A percentile compares a stretch with the other conserved stretches of the same genome.
Evolutionary conservation across 2,329 filamentous ascomycete genomes (phyloP).

Genomic region (Botrytis fabae): DNA sequence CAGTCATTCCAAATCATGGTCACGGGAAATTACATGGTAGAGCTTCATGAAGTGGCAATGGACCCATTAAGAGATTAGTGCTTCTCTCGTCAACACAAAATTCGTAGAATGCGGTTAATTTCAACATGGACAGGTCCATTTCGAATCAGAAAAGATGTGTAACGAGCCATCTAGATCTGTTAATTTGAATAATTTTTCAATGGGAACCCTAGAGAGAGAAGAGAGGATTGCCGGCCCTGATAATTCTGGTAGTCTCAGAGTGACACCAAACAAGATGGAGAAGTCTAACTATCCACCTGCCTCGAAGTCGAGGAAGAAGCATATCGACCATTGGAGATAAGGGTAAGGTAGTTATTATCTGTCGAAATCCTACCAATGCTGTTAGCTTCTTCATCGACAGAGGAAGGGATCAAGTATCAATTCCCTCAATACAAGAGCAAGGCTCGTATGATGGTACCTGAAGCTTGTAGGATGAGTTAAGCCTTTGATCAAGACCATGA

Average conservation of each 20-base stretch:
- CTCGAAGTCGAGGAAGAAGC: not conserved
- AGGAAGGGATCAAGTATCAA: not conserved
- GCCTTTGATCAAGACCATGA: not conserved
- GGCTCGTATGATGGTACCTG: not conserved
- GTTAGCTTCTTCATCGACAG: rapidly evolving
- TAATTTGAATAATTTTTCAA: not conserved
- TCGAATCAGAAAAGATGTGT: not conserved
- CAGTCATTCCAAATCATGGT: not conserved
- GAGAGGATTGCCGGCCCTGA: too few species aligned
- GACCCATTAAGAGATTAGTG: too few species aligned
- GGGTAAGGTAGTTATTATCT: not conserved
- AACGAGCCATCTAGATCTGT: not conserved
- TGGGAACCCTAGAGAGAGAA: not conserved
- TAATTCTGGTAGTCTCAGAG: not conserved
- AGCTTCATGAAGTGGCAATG: too few species aligned
- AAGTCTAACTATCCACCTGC: not conserved
- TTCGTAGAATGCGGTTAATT: not conserved
- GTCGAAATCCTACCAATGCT: not conserved
- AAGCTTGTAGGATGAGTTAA: not conserved
- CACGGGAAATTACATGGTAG: too few species aligned
- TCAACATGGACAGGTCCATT: not conserved
- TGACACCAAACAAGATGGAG: not conserved
- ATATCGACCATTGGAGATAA: not conserved
- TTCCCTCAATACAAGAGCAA: not conserved
- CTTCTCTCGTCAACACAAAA: not conserved